Evolutionary conservation across 75 land plant genomes (phyloP).

Genomic region (Isoetes taiwanensis): DNA sequence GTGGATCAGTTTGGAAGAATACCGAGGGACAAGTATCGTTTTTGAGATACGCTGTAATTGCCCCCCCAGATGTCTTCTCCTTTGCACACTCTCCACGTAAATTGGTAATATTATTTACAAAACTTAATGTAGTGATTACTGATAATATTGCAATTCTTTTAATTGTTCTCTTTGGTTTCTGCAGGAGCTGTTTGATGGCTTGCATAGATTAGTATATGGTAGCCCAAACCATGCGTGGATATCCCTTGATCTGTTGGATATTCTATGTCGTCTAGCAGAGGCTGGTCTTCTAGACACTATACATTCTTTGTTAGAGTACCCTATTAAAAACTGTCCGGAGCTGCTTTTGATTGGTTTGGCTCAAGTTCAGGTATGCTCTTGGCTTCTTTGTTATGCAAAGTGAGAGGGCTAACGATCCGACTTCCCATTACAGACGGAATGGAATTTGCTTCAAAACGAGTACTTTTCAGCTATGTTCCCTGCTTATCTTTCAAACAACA

Average conservation of each 20-base stretch:
- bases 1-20: conserved; percentile 77
- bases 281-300: conserved; percentile 54
- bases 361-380: conserved; percentile 42
- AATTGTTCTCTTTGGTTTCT: background rate
- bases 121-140: too few relatives aligned
- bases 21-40: conserved; percentile 86
- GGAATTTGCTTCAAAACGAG: conserved; percentile 62
- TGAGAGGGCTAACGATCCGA: background rate
- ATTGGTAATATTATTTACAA: conserved; percentile 32
- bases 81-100: conserved; percentile 59
- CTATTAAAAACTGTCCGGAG: conserved; percentile 61
- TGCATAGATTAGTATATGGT: conserved; percentile 8
- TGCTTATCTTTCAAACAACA: conserved; percentile 13
- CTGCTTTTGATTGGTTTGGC: conserved; percentile 51
- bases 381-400: too few relatives aligned
- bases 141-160: too few relatives aligned
- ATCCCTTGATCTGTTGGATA: conserved; percentile 62
- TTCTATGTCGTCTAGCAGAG: conserved; percentile 73
- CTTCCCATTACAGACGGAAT: conserved; percentile 50
- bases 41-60: conserved; percentile 58
- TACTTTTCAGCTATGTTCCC: conserved; percentile 42
- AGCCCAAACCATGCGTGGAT: conserved; percentile 63
- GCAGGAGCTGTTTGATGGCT: conserved; percentile 2
- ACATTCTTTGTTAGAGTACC: conserved; percentile 42
- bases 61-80: conserved; percentile 64